Conservation (phyloP, 2,329 filamentous ascomycete genomes). For the Fusarium austroafricanum region DNA sequence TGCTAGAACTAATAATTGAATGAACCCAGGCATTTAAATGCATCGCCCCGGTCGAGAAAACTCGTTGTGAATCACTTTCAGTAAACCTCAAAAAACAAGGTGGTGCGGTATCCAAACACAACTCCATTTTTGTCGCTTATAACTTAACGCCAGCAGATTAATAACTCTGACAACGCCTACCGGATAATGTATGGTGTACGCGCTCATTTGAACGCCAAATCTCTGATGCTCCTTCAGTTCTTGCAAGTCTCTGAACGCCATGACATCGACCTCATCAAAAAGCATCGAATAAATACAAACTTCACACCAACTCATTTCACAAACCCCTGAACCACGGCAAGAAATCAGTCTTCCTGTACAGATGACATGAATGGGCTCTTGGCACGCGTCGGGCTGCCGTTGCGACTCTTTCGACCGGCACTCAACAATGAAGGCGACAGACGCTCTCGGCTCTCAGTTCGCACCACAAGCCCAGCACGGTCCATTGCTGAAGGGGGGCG, state of each 20-base stretch:
- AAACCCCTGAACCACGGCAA: neutral
- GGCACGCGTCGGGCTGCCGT: conserved; percentile 67
- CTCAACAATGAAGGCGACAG: conserved; percentile 68
- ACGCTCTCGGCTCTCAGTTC: conserved; percentile 88
- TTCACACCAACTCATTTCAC: neutral
- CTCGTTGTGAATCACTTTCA: neutral
- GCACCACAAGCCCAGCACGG: conserved; percentile 78
- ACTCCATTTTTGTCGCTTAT: neutral
- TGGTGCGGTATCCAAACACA: conserved; percentile 6
- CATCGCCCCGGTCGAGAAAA: neutral
- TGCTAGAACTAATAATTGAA: conserved; percentile 5
- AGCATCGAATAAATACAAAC: neutral
- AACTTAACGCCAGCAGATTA: neutral
- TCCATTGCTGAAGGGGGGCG: conserved; percentile 62
- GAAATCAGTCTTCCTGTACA: conserved; percentile 55
- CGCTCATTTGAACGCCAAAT: conserved; percentile 31
- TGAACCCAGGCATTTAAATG: conserved; percentile 5
- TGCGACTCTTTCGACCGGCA: conserved; percentile 67
- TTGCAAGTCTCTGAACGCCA: conserved; percentile 23
- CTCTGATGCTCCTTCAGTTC: conserved; percentile 2
- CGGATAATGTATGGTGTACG: conserved; percentile 23
- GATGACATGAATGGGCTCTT: conserved; percentile 69
- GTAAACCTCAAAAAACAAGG: neutral
- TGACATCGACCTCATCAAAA: neutral
- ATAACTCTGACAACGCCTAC: conserved; percentile 18